Evolutionary conservation across 2,329 filamentous ascomycete species (phyloP), one percentile per base, ranked within the genome.

Genomic region (Alternaria brassicicola): DNA sequence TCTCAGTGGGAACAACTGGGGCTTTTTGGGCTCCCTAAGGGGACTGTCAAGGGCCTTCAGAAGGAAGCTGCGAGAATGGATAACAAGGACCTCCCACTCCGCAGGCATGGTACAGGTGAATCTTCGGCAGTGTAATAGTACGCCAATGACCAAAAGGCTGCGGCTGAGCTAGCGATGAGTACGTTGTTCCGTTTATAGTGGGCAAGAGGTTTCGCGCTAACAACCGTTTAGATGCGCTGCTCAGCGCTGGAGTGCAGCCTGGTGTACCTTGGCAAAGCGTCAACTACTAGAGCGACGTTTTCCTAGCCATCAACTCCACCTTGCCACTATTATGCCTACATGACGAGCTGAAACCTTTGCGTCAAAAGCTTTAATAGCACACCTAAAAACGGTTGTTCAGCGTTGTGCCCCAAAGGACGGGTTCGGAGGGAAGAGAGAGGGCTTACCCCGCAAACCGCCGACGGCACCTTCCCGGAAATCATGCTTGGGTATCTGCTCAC

Each of bases 381-480:
- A 6, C 4, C 9, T 2, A 47, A n/a, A 33, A 15, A 47, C 19
- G 17, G 26, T 17, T 21, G 17, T 28, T 46, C 28, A 31, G 30
- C 30, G 21, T 33, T n/a, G 3, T 3, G 28, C 23, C 12, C 17
- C 19, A 7, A 5, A 33, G 21, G 43, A 25, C 38, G 28, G 26
- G 21, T 51, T 26, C n/a, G n/a, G n/a, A n/a, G n/a, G n/a, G n/a
- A n/a, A n/a, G n/a, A n/a, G n/a, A 21, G 35, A 33, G 35, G 28
- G 21, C 19, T n/a, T 39, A 48, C 56, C 59, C 56, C 47, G 59
- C 52, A 56, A 55, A 58, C 28, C 31, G 43, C 45, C 47, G 48
- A 50, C 52, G 56, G 59, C 52, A 43, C 43, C 48, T 47, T 52
- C 39, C 51, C 56, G 52, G 55, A 56, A 41, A 45, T 52, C 31